Conservation (phyloP, 768 basidiomycete genomes). For the Mycena vulgaris region DNA sequence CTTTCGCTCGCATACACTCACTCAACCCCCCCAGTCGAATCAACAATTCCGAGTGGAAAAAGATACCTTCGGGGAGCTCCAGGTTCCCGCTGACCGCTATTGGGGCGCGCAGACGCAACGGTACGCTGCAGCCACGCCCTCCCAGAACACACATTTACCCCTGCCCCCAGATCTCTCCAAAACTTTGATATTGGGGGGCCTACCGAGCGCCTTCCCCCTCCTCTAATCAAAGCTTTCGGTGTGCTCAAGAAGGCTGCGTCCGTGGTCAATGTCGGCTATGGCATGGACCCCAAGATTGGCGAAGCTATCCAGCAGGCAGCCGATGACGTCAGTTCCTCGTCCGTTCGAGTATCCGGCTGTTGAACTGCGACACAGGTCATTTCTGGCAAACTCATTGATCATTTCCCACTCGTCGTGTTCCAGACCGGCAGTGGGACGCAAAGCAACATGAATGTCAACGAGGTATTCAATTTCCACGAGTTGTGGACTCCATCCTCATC, state of each 20-base stretch:
- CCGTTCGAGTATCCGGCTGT: conserved; percentile 4
- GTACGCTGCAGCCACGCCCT: conserved; percentile 53
- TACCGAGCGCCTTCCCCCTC: conserved; percentile 91
- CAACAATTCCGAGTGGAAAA: conserved; percentile 83
- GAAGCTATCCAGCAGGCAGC: conserved; percentile 93
- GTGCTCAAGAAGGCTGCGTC: conserved; percentile 98
- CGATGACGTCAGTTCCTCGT: conserved; percentile 79
- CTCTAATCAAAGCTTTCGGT: conserved; percentile 98
- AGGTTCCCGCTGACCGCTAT: conserved; percentile 90
- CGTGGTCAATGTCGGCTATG: conserved; percentile 90
- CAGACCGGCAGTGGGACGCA: conserved; percentile 99
- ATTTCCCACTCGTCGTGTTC: conserved; percentile 99
- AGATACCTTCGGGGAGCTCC: conserved; percentile 96
- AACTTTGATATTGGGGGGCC: conserved; percentile 99
- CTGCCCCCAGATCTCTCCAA: conserved; percentile 79
- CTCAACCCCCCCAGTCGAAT: conserved; percentile 48
- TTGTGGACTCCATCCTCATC: not conserved
- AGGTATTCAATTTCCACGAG: conserved; percentile 64
- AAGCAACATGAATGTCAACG: conserved; percentile 99
- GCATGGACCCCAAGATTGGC: conserved; percentile 89
- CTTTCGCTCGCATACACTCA: conserved; percentile 40
- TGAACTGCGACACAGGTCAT: conserved; percentile 79
- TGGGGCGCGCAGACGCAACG: conserved; percentile 99
- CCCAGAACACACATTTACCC: not conserved
- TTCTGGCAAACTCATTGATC: conserved; percentile 92